These are phyloP conservation scores for Phaeosphaeria sp. DNA, from an alignment of 2,329 filamentous ascomycete species.

Conservation along the genomic window DNA sequence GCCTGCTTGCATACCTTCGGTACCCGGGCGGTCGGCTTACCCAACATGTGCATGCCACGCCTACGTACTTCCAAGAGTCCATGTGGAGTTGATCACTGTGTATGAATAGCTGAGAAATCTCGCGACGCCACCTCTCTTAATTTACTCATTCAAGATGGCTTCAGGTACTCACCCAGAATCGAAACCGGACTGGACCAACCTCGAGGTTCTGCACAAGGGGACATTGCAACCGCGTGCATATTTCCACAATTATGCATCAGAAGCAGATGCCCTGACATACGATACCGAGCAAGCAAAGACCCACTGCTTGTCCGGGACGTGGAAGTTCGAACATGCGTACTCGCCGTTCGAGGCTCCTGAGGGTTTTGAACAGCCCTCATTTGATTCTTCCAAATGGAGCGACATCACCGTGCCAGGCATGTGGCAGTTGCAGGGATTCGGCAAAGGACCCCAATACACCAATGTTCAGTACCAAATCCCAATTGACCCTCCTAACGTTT, in stretches of 20 bases:
- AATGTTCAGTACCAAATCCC: slow-evolving; percentile 72
- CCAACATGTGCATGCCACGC: slow-evolving; percentile 19
- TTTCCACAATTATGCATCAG: slow-evolving; percentile 62
- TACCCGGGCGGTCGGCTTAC: slow-evolving; percentile 26
- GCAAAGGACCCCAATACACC: slow-evolving; percentile 69
- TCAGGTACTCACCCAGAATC: slow-evolving; percentile 27
- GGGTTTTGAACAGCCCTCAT: slow-evolving; percentile 41
- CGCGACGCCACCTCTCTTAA: neutral
- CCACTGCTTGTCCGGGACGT: slow-evolving; percentile 44
- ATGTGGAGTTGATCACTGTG: slow-evolving; percentile 7
- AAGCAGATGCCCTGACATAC: slow-evolving; percentile 57
- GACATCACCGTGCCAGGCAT: slow-evolving; percentile 69
- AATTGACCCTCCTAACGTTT: slow-evolving; percentile 68
- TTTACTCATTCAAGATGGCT: slow-evolving; percentile 21
- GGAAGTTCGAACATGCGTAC: slow-evolving; percentile 50
- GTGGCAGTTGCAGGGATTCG: slow-evolving; percentile 75
- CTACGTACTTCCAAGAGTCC: neutral
- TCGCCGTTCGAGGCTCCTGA: slow-evolving; percentile 46
- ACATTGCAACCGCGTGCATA: slow-evolving; percentile 64
- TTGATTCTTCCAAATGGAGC: slow-evolving; percentile 54
- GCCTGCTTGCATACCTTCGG: neutral
- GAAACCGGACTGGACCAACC: slow-evolving; percentile 68
- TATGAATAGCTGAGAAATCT: slow-evolving; percentile 5
- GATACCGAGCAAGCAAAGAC: slow-evolving; percentile 41
- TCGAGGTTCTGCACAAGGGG: slow-evolving; percentile 66